Evolutionary conservation across 352 stramenopile genomes (phyloP), one percentile per base, ranked within the genome.

Genomic region (Globisporangium cederbergense): DNA sequence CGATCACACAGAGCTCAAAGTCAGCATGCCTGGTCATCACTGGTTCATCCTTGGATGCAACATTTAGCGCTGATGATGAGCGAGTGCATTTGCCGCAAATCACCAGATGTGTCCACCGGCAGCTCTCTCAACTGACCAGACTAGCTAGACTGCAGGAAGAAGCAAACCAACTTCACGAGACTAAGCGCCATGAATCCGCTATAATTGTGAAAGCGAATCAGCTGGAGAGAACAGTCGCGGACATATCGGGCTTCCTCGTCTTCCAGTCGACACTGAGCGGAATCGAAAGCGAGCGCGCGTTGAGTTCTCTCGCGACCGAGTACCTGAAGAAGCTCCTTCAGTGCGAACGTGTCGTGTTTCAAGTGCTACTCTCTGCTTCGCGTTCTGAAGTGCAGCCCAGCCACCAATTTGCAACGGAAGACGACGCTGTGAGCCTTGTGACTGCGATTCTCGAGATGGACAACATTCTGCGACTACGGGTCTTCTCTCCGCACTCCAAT

Each of bases 401-500:
- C 10, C 22, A 25, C 1, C 18, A 9, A 3, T 4, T 42, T 22
- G 25, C 3, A 10, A 10, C 14, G 0, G 25, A 25, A n/a, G 55
- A 20, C 8, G 22, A 43, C 32, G 10, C 28, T 53, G 38, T 11
- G 13, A 11, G 16, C 34, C 7, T 42, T 3, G 22, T 25, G 20
- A 22, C 34, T 3, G 28, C 58, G 9, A 42, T 38, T 4, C 51
- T 71, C 1, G 54, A 64, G 28, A 57, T 71, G 51, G 51, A 62
- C 60, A 71, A 64, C n/a, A 18, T 67, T 18, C 5, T 71, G 60
- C 52, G 36, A 6, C n/a, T 71, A 14, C 59, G 43, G 8, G 46
- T 71, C 11, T 64, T 63, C 43, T 42, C 65, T 0, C 43, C 60
- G 10, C 36, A 25, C 7, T 11, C 20, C 8, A 28, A 10, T 10